A percentile compares a stretch with the other conserved stretches of the same genome.
Conservation (phyloP, 2,329 filamentous ascomycete species). For the Penicillium sp. region DNA sequence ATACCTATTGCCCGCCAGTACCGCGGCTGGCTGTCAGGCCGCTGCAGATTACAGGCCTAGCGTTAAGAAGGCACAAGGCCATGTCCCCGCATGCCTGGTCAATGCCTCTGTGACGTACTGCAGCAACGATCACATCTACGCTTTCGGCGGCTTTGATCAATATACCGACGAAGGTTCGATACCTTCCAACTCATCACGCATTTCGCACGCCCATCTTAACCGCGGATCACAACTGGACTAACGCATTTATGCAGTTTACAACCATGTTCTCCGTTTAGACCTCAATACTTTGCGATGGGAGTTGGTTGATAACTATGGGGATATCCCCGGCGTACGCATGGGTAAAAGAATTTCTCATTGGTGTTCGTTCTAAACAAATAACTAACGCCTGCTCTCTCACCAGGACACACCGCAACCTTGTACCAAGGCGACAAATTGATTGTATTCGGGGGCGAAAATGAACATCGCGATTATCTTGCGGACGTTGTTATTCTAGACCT, state of each 20-base stretch:
- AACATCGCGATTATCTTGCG: constrained; percentile 92
- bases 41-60: constrained; percentile 79
- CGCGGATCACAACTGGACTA: neutral
- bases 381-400: constrained; percentile 7
- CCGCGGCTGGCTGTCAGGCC: constrained; percentile 66
- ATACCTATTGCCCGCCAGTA: constrained; percentile 89
- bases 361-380: neutral
- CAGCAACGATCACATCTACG: constrained; percentile 95
- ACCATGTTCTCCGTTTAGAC: constrained; percentile 90
- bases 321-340: constrained; percentile 97
- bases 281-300: constrained; percentile 89
- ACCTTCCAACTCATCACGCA: neutral
- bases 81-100: constrained; percentile 89
- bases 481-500: constrained; percentile 97
- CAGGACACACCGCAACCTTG: constrained; percentile 90
- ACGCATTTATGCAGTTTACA: constrained; percentile 69
- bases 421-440: constrained; percentile 95
- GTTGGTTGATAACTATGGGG: constrained; percentile 96
- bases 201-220: neutral
- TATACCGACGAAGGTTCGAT: constrained; percentile 84
- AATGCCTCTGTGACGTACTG: constrained; percentile 99
- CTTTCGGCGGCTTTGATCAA: constrained; percentile 97
- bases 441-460: constrained; percentile 97
- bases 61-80: constrained; percentile 76
- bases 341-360: constrained; percentile 56